Base-by-base conservation (phyloP, 495 filamentous ascomycete species). In the Lasiosphaeria miniovina region DNA sequence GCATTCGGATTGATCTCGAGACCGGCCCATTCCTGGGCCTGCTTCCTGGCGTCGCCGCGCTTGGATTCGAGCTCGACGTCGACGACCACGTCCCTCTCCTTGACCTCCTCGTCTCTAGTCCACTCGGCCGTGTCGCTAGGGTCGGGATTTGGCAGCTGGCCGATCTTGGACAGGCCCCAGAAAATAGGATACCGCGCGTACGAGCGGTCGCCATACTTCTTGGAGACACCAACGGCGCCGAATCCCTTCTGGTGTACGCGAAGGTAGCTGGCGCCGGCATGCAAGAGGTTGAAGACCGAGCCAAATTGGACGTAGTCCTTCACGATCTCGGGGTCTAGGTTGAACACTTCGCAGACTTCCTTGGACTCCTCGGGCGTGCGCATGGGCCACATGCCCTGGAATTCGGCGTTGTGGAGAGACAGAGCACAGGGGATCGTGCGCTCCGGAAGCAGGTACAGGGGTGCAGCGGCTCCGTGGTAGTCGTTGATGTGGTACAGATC, bases 401-500 rank as follows among this genome's bases (percentile, higher is more conserved):
- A 89, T 66, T 90, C 85, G 17, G 85, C 87, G 58, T 89, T 68
- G 58, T 68, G 66, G 4, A 68, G 63, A 11, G 66, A 68, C 33
- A 85, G 63, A 62, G 80, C 83, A 66, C 82, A 83, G 0, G 83
- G 83, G 36, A 86, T 68, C 4, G 76, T 84, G 10, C 55, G 54
- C 5, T 79, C 80, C 9, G 87, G 87, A 6, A 89, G 76, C 12
- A 88, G 76, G 58, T 90, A 86, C 12, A 90, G 71, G 4, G 86
- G 87, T 38, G 88, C 88, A 4, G 86, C 67, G 34, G 88, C 84
- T 38, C 88, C 88, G 61, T 90, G 88, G 66, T 89, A 90, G 68
- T 90, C 88, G 68, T 90, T 90, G 66, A 90, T 86, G 66, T 90
- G 88, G 69, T 90, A 90, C 14, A 90, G 61, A 64, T 90, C 86